A percentile compares a stretch with the other conserved stretches of the same genome.
These are phyloP conservation scores for Penicillium sp. DNA, from an alignment of 2,329 filamentous ascomycete species.

Conservation along the genomic window DNA sequence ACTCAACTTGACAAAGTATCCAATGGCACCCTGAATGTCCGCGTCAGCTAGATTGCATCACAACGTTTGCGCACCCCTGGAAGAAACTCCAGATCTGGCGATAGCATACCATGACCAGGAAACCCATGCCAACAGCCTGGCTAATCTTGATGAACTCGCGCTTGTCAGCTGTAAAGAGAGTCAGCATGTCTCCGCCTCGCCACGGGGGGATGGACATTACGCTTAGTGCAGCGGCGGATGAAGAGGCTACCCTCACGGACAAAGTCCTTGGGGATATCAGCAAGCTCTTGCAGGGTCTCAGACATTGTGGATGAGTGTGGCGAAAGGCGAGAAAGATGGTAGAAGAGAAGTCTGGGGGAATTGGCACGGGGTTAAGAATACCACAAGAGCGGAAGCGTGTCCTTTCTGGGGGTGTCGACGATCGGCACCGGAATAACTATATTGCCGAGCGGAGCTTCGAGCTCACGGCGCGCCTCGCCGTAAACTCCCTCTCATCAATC, in stretches of 20 bases:
- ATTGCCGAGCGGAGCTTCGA: slow-evolving; percentile 5
- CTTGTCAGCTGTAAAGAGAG: slow-evolving; percentile 53
- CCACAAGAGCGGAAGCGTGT: slow-evolving; percentile 14
- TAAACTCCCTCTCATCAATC: slow-evolving; percentile 6
- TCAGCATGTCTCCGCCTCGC: slow-evolving; percentile 11
- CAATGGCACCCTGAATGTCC: slow-evolving; percentile 51
- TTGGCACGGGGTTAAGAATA: slow-evolving; percentile 5
- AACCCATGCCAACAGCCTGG: slow-evolving; percentile 62
- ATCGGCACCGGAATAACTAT: not conserved
- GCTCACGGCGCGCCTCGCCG: slow-evolving; percentile 3
- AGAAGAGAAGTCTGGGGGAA: slow-evolving; percentile 4
- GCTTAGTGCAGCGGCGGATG: slow-evolving; percentile 52
- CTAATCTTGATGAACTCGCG: slow-evolving; percentile 64
- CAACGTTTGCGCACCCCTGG: not conserved
- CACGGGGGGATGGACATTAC: slow-evolving; percentile 35
- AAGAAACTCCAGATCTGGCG: not conserved
- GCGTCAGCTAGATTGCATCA: slow-evolving; percentile 12
- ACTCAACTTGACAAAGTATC: slow-evolving; percentile 64
- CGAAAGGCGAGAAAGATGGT: not conserved
- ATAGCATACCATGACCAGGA: slow-evolving; percentile 55
- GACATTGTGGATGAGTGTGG: slow-evolving; percentile 44
- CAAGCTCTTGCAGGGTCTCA: slow-evolving; percentile 62
- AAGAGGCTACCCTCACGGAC: slow-evolving; percentile 53
- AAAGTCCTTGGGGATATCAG: slow-evolving; percentile 60
- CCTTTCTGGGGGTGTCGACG: slow-evolving; percentile 7